A percentile compares a stretch with the other conserved stretches of the same genome.
Evolutionary conservation across 2,329 filamentous ascomycete species (phyloP).

Genomic region (Trichoderma arundinaceum): DNA sequence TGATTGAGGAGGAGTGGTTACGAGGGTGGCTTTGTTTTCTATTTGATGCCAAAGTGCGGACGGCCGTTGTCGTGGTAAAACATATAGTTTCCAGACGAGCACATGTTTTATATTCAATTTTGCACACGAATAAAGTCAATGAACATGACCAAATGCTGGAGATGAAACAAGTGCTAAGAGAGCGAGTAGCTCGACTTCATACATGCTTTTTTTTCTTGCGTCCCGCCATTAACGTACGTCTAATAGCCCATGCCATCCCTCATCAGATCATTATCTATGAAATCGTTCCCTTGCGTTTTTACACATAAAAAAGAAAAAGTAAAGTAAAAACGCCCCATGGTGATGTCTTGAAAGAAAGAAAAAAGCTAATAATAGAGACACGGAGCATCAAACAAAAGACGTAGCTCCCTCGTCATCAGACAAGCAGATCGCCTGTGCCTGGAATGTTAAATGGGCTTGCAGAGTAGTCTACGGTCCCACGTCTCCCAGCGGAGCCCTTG

Average conservation of each 20-base stretch:
- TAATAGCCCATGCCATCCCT: background rate
- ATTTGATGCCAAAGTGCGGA: background rate
- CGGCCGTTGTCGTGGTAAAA: constrained; percentile 5
- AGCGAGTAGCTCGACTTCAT: background rate
- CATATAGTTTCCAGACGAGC: constrained; percentile 16
- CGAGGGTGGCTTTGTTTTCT: background rate
- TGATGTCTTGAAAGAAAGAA: background rate
- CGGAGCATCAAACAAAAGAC: background rate
- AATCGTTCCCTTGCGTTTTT: background rate
- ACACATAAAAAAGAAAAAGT: background rate
- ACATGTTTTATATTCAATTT: constrained; percentile 22
- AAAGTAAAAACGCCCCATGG: background rate
- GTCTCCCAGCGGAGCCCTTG: constrained; percentile 37
- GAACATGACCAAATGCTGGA: background rate
- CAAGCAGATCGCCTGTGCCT: constrained; percentile 42
- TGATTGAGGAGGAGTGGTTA: constrained; percentile 46
- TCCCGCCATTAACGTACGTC: background rate
- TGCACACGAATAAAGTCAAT: constrained; percentile 5
- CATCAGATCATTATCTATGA: constrained; percentile 17
- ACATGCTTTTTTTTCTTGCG: background rate
- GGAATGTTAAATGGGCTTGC: constrained; percentile 38
- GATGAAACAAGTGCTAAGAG: background rate
- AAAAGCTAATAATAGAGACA: background rate
- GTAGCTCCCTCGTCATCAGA: constrained; percentile 34
- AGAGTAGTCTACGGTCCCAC: constrained; percentile 35